Conservation (phyloP, 306 rosid species). For the Hippophae tibetana region DNA sequence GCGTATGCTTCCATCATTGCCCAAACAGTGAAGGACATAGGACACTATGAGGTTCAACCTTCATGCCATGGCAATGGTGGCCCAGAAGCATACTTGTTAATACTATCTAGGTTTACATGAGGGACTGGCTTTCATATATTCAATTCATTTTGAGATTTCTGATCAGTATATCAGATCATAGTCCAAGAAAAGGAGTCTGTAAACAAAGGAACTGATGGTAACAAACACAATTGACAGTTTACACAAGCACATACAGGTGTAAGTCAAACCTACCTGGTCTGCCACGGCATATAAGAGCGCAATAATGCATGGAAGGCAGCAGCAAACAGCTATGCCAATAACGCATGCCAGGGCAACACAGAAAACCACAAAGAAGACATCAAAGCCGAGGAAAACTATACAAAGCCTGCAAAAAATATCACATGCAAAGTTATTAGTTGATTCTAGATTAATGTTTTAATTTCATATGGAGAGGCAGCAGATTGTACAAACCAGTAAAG, state of each 20-base stretch:
- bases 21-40: not conserved
- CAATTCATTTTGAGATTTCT: not conserved
- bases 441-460: conserved; percentile 6
- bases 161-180: not conserved
- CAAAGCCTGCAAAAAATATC: conserved; percentile 68
- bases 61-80: no score
- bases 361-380: conserved; percentile 95
- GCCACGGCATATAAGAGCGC: conserved; percentile 91
- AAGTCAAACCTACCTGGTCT: conserved; percentile 60
- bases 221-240: conserved; percentile 4
- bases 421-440: conserved; percentile 19
- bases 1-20: not conserved
- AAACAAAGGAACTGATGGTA: not conserved
- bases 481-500: conserved; percentile 68
- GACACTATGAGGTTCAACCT: not conserved
- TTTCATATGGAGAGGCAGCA: conserved; percentile 6
- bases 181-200: conserved; percentile 5
- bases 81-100: no score
- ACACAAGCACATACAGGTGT: conserved; percentile 2
- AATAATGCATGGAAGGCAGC: conserved; percentile 90
- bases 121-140: no score
- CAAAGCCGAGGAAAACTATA: conserved; percentile 88
- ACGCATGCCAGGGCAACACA: conserved; percentile 95
- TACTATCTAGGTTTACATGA: no score
- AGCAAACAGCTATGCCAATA: conserved; percentile 92